Percentiles rank a stretch among this genome's conserved stretches.
These are phyloP conservation scores for Balamuthia mandrillaris DNA, from an alignment of 208 protist species.

Conservation along the genomic window DNA sequence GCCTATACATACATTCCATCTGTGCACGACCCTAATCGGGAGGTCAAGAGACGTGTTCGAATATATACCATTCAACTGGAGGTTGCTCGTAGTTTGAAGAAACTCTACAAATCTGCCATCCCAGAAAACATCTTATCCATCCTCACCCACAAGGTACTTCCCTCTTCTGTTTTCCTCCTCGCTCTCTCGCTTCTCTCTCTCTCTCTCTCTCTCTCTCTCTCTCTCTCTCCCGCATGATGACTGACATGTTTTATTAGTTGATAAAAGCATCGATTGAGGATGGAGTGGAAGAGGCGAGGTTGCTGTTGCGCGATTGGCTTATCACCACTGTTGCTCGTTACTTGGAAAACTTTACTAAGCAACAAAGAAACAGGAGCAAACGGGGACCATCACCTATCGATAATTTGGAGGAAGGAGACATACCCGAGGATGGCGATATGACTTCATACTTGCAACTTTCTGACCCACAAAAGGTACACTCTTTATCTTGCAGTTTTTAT, in stretches of 20 bases:
- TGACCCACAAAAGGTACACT: background rate
- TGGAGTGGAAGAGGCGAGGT: background rate
- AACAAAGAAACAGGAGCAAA: background rate
- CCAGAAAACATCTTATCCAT: background rate
- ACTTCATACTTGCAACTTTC: background rate
- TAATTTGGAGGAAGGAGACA: background rate
- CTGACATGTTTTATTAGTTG: too few relatives aligned
- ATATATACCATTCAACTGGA: slow-evolving; percentile 10
- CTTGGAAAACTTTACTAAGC: background rate
- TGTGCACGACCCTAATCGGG: background rate
- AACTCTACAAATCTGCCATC: background rate
- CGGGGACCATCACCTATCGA: too few relatives aligned
- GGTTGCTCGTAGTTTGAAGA: background rate
- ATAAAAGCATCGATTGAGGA: slow-evolving; percentile 27
- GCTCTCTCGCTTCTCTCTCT: too few relatives aligned
- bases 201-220: too few relatives aligned
- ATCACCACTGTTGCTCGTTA: too few relatives aligned
- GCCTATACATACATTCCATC: slow-evolving; percentile 34
- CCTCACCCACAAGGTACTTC: slow-evolving; percentile 38
- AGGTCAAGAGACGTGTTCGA: background rate
- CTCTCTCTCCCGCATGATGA: too few relatives aligned
- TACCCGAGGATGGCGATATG: background rate
- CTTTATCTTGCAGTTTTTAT: background rate
- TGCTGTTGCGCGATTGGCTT: slow-evolving; percentile 32
- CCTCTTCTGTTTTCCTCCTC: too few relatives aligned